Evolutionary conservation across 805 yeast genomes (phyloP).

Genomic region (Spathaspora sp.): DNA sequence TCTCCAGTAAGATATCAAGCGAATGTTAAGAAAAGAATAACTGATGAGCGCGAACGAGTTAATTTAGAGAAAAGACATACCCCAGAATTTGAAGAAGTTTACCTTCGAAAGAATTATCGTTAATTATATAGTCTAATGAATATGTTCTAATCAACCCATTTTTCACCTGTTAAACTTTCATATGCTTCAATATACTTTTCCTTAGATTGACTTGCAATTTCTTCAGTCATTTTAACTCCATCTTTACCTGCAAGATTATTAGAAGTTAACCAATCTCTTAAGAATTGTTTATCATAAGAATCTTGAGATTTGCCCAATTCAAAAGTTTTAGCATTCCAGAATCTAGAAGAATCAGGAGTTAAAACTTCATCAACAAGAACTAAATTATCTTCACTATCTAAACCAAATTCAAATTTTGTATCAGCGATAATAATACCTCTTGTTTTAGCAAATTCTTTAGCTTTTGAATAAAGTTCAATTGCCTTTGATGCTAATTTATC

Average conservation of each 20-base stretch:
- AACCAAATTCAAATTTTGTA: conserved; percentile 95
- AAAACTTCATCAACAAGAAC: conserved; percentile 95
- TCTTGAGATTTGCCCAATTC: conserved; percentile 78
- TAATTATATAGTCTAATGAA: neutral
- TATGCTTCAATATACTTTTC: conserved; percentile 87
- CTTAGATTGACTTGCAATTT: conserved; percentile 67
- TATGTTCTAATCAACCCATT: conserved; percentile 41
- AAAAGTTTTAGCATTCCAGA: conserved; percentile 78
- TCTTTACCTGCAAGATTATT: conserved; percentile 76
- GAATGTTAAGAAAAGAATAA: conserved; percentile 27
- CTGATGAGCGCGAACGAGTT: conserved; percentile 40
- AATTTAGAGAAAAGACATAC: conserved; percentile 34
- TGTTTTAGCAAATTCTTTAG: conserved; percentile 77
- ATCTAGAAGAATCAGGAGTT: conserved; percentile 96
- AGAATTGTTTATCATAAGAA: conserved; percentile 91
- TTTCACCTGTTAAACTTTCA: conserved; percentile 69
- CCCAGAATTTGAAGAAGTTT: conserved; percentile 33
- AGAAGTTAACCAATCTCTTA: conserved; percentile 91
- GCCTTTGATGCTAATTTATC: conserved; percentile 65
- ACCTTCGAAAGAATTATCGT: conserved; percentile 3
- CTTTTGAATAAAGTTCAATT: conserved; percentile 71
- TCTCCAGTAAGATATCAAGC: conserved; percentile 9
- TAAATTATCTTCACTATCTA: conserved; percentile 64
- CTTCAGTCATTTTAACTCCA: conserved; percentile 82
- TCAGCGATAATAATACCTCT: conserved; percentile 94